Conservation (phyloP, 176 grass and related monocot species). For the Oryza rufipogon region DNA sequence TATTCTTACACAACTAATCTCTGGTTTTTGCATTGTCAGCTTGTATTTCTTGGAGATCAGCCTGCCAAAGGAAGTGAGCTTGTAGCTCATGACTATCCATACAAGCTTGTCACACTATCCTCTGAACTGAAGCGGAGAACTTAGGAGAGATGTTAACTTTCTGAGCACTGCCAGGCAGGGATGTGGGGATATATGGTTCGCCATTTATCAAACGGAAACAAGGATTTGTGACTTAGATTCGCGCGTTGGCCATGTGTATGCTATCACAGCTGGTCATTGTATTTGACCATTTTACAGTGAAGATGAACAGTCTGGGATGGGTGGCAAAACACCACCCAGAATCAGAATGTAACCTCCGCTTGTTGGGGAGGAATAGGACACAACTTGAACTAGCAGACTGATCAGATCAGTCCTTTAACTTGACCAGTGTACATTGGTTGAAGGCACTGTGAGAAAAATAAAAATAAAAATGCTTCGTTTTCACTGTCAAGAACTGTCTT, state of each 20-base stretch:
- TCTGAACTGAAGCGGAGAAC: neutral
- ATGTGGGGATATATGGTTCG: neutral
- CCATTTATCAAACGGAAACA: neutral
- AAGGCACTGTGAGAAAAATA: neutral
- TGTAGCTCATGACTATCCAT: constrained; percentile 32
- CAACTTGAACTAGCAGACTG: neutral
- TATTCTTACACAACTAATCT: constrained; percentile 41
- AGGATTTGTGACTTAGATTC: constrained; percentile 32
- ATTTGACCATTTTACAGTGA: constrained; percentile 13
- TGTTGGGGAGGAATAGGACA: neutral
- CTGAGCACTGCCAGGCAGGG: constrained; percentile 1
- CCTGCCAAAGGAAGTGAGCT: constrained; percentile 78
- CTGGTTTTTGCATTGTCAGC: constrained; percentile 49
- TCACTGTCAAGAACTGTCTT: neutral
- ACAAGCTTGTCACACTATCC: neutral
- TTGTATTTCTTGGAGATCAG: constrained; percentile 97
- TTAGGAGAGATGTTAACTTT: constrained; percentile 15
- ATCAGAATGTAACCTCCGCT: neutral
- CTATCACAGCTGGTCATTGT: constrained; percentile 22
- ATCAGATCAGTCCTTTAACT: neutral
- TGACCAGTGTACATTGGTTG: neutral
- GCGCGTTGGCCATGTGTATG: constrained; percentile 7
- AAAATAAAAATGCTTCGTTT: neutral
- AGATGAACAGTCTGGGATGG: neutral
- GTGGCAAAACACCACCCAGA: neutral